phyloP scores from a whole-genome alignment of 495 filamentous ascomycete genomes.

The Neurospora discreta region DNA sequence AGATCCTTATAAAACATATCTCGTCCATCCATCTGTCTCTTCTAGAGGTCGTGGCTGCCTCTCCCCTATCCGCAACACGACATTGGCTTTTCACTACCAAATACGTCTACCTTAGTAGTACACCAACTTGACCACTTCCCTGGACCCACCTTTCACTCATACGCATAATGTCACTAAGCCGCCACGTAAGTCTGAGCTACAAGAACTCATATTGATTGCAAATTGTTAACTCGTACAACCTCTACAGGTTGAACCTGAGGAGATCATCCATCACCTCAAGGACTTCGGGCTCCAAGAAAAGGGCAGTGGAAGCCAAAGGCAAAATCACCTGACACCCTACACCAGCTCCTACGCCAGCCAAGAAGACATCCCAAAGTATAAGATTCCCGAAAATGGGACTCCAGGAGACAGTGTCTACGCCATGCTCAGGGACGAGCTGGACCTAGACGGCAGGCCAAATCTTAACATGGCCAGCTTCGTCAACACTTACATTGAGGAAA shows the following conservation, averaged over 20 bases:
- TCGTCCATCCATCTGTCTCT: background rate
- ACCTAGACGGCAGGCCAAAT: conserved; percentile 62
- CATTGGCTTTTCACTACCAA: background rate
- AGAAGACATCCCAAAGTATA: conserved; percentile 56
- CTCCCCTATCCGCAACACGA: background rate
- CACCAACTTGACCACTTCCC: background rate
- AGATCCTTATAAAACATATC: background rate
- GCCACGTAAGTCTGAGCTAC: background rate
- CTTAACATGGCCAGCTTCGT: conserved; percentile 65
- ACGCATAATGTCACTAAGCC: background rate
- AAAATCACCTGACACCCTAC: conserved; percentile 49
- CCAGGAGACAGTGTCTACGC: conserved; percentile 55
- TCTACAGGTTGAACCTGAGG: conserved; percentile 43
- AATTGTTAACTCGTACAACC: background rate
- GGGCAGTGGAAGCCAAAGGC: conserved; percentile 10
- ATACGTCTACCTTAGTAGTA: background rate
- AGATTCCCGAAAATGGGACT: conserved; percentile 49
- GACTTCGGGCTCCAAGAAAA: conserved; percentile 25
- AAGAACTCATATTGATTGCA: background rate
- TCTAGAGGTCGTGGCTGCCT: background rate
- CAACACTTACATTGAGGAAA: conserved; percentile 58
- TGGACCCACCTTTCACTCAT: background rate
- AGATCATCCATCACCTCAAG: conserved; percentile 45
- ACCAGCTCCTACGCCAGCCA: conserved; percentile 49
- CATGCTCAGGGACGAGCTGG: conserved; percentile 61